Base-by-base conservation (phyloP, 306 rosid genomes). In the Sicyos baderoa region DNA sequence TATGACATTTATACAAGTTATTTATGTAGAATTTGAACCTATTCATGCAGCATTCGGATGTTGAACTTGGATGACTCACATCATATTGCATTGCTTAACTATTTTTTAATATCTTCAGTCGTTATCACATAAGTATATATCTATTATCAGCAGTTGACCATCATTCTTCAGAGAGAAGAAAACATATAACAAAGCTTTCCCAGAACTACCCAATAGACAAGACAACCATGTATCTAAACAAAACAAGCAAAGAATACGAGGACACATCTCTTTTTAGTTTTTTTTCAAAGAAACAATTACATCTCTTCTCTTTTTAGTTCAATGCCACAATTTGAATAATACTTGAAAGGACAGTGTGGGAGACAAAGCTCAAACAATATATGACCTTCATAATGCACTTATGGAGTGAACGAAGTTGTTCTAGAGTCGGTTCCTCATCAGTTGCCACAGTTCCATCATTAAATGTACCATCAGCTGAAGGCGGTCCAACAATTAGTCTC, bases 341-440 rank as follows among this genome's bases (percentile, higher is more conserved):
- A 54, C 21, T 12, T 18, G 22, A 35, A 66, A 47, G 44, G 47
- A 15, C 23, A 53, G 76, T 73, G 51, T 73, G 51, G 29, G 22
- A 52, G 15, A 5, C 77, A 45, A 54, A 71, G 70, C 63, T 49
- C 12, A 80, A 48, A 70, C 72, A 68, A 71, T 65, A 68, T 67
- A 75, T 75, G 82, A 92, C 98, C 98, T 93, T 89, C 15, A 89
- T 87, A 75, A 93, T 89, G 89, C 98, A 93, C 72, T 79, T 93
- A 79, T 93, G 98, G 74, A 93, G 95, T 68, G 84, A 72, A 49
- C 84, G 94, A 77, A 93, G 95, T 65, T 93, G 97, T 55, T 89
- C 97, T 29, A 82, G 6, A 35, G 87, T 82, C 75, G 98, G 94
- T 74, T 89, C 89, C 73, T 84, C 91, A 75, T 89, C 94, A 75